These are phyloP conservation scores for Neodidymelliopsis sp. DNA, from an alignment of 2,329 filamentous ascomycete genomes.

Conservation along the genomic window DNA sequence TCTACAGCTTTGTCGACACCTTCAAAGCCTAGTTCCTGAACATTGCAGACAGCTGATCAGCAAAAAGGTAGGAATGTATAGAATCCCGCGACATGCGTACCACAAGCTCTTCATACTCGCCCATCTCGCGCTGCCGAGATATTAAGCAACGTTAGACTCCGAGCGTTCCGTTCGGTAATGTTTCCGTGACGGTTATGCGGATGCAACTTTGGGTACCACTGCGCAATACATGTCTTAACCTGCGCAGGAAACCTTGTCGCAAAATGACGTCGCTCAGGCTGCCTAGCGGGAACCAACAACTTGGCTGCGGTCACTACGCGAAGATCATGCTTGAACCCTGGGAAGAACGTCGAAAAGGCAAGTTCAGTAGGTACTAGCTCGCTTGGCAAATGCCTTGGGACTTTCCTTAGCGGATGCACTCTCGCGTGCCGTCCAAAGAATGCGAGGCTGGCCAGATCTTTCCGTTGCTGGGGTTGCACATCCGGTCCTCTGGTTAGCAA, in stretches of 20 bases:
- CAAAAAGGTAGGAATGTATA: conserved; percentile 8
- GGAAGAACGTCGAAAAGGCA: neutral
- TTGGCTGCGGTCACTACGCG: conserved; percentile 17
- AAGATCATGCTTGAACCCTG: conserved; percentile 4
- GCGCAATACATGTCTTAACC: neutral
- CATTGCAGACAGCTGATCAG: conserved; percentile 18
- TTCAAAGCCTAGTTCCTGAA: conserved; percentile 47
- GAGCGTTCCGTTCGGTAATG: conserved; percentile 22
- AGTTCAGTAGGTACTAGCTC: too few species aligned
- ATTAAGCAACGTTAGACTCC: conserved; percentile 16
- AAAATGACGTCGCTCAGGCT: conserved; percentile 10
- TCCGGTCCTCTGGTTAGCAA: too few species aligned
- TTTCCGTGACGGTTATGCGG: conserved; percentile 15
- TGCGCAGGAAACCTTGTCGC: conserved; percentile 5
- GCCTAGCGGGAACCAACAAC: conserved; percentile 13
- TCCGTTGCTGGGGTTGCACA: too few species aligned
- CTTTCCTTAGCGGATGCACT: too few species aligned
- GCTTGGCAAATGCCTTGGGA: too few species aligned
- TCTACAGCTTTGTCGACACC: conserved; percentile 40
- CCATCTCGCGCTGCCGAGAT: conserved; percentile 21
- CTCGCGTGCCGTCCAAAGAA: too few species aligned
- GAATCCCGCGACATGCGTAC: conserved; percentile 25
- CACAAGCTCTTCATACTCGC: conserved; percentile 37
- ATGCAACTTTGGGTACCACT: conserved; percentile 11
- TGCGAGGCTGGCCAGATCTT: too few species aligned